These are phyloP conservation scores for Ananas comosus DNA, from an alignment of 176 grass and related monocot species.

Conservation along the genomic window DNA sequence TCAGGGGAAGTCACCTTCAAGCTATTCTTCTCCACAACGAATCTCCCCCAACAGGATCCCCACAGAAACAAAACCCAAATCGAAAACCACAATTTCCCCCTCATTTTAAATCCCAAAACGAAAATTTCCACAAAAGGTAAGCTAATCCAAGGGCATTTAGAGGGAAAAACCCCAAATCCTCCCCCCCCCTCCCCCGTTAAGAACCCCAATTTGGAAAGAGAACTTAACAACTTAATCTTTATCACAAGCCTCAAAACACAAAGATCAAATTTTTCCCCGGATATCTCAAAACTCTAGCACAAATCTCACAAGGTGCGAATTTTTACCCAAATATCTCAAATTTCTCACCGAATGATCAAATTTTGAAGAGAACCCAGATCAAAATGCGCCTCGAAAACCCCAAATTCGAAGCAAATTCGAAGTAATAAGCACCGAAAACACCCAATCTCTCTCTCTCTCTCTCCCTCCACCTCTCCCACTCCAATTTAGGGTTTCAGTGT, in stretches of 20 bases:
- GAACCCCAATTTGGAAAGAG: neutral
- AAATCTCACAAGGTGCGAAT: neutral
- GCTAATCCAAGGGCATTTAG: neutral
- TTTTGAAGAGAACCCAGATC: neutral
- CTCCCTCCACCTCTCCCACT: neutral
- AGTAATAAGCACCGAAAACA: neutral
- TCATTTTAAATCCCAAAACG: constrained; percentile 2
- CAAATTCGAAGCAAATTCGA: neutral
- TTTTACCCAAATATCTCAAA: neutral
- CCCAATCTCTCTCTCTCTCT: neutral
- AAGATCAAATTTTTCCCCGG: neutral
- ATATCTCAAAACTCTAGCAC: neutral
- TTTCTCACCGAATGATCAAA: neutral
- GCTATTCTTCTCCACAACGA: constrained; percentile 85
- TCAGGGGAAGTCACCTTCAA: constrained; percentile 68
- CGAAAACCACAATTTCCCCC: constrained; percentile 21
- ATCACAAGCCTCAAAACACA: neutral
- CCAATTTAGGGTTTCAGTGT: neutral
- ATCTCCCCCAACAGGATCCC: constrained; percentile 33
- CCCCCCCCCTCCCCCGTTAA: neutral
- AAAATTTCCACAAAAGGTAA: neutral
- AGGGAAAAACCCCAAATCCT: neutral
- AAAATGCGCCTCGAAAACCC: neutral
- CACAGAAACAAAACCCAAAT: constrained; percentile 31
- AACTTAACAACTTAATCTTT: neutral